Evolutionary conservation across 495 filamentous ascomycete genomes (phyloP), one percentile per base, ranked within the genome.

Genomic region (Penicillium parvum): DNA sequence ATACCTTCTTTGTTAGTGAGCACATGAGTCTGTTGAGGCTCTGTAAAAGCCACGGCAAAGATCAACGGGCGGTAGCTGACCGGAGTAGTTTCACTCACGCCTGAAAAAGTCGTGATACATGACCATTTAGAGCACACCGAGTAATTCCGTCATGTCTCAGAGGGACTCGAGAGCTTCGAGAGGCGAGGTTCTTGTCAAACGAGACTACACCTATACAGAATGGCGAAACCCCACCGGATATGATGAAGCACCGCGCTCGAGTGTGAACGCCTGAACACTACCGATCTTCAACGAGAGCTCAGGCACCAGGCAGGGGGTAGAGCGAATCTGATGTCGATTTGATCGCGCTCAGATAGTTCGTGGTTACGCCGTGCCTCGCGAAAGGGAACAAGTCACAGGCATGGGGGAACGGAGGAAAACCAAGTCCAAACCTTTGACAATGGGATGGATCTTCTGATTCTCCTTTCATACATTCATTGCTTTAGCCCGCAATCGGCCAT

Each of bases 301-400:
- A 35, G 41, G 29, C 29, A 32, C 34, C 28, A 26, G 19, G 29
- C 17, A 22, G 28, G 16, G 1, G 6, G 1, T 12, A 30, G 12
- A 4, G 8, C 28, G 12, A 14, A 30, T 7, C 25, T 27, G n/a
- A 28, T 16, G 25, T 19, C n/a, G 47, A 49, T 38, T 28, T 35
- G 47, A 43, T 49, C 40, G 47, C 47, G 47, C 47, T 49, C 47
- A 44, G 47, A 22, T 29, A 37, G 30, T 47, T 36, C 14, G 37
- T 12, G 21, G 9, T 29, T n/a, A n/a, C 15, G 12, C 10, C n/a
- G 7, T 16, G 7, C 18, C 19, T 21, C 18, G 3, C 8, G 10
- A 21, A 12, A 7, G 19, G 3, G 29, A 8, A 15, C 14, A 19
- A 7, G 17, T 2, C 33, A 33, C 17, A 42, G 26, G 9, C 39